A percentile compares a stretch with the other conserved stretches of the same genome.
Evolutionary conservation across 352 stramenopile species (phyloP).

Genomic region (Globisporangium takayamanum): DNA sequence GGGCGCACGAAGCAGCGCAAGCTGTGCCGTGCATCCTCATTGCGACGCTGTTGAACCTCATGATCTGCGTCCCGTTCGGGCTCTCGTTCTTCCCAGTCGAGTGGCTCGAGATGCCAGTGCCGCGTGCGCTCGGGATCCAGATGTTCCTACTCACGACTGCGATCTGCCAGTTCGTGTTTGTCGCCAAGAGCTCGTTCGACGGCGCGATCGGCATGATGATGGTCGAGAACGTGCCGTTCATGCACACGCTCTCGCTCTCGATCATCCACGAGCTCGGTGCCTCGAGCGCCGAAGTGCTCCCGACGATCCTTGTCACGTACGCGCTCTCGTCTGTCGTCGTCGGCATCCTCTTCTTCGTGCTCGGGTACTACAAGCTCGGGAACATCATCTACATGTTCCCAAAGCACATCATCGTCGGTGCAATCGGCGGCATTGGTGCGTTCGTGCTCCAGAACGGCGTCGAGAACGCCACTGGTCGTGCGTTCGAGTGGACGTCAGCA

Average conservation of each 20-base stretch:
- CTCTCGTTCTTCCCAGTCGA: slow-evolving; percentile 82
- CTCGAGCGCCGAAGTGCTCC: slow-evolving; percentile 63
- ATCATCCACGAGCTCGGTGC: slow-evolving; percentile 84
- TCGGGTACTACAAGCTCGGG: slow-evolving; percentile 88
- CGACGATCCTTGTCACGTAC: slow-evolving; percentile 91
- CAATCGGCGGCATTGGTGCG: slow-evolving; percentile 90
- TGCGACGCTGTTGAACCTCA: slow-evolving; percentile 75
- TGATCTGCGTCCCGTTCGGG: slow-evolving; percentile 84
- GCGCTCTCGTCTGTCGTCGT: slow-evolving; percentile 87
- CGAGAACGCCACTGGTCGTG: slow-evolving; percentile 73
- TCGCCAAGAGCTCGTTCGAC: slow-evolving; percentile 68
- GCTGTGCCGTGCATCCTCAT: slow-evolving; percentile 55
- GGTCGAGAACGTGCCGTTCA: slow-evolving; percentile 96
- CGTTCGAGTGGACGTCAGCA: slow-evolving; percentile 50
- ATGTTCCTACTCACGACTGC: slow-evolving; percentile 79
- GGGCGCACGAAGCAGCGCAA: slow-evolving; percentile 26
- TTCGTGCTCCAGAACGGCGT: slow-evolving; percentile 84
- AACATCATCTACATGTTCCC: slow-evolving; percentile 93
- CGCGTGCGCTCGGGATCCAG: slow-evolving; percentile 70
- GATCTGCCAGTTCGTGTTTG: slow-evolving; percentile 80
- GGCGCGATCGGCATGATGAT: slow-evolving; percentile 87
- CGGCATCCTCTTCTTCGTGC: slow-evolving; percentile 81
- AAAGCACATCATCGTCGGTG: slow-evolving; percentile 93
- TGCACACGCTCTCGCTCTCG: slow-evolving; percentile 82
- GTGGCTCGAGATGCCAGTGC: slow-evolving; percentile 69